Percentiles rank a stretch among this genome's conserved stretches.
Evolutionary conservation across 2,329 filamentous ascomycete genomes (phyloP).

Genomic region (Tolypocladium tundrense): DNA sequence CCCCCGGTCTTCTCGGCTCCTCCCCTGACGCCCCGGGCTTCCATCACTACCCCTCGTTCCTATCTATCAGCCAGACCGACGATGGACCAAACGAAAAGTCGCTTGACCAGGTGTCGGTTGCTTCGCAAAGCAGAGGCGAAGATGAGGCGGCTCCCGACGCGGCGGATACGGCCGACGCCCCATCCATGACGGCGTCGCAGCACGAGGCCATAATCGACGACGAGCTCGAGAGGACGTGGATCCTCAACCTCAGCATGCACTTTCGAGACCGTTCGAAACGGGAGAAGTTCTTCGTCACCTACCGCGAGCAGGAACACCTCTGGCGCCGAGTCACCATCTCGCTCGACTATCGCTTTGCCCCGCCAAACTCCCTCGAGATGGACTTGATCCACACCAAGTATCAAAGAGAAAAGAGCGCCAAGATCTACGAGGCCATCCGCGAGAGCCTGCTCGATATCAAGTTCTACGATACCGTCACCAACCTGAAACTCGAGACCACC

Average conservation of each 20-base stretch:
- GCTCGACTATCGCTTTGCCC: conserved; percentile 78
- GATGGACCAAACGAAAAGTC: background rate
- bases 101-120: background rate
- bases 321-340: conserved; percentile 91
- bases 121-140: conserved; percentile 1
- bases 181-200: conserved; percentile 39
- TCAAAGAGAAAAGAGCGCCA: conserved; percentile 84
- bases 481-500: conserved; percentile 83
- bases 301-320: conserved; percentile 64
- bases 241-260: conserved; percentile 96
- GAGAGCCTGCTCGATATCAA: conserved; percentile 89
- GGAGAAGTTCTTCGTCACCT: conserved; percentile 98
- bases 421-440: conserved; percentile 89
- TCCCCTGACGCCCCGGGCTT: conserved; percentile 10
- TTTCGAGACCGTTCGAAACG: conserved; percentile 86
- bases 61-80: conserved; percentile 7
- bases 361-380: conserved; percentile 71
- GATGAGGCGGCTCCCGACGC: conserved; percentile 15
- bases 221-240: conserved; percentile 84
- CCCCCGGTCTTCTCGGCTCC: conserved; percentile 31
- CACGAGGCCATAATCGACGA: conserved; percentile 60
- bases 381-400: conserved; percentile 69
- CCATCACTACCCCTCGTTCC: conserved; percentile 7
- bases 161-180: conserved; percentile 24
- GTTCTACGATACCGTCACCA: conserved; percentile 93